Evolutionary conservation across 225 moss, liverwort and hornwort species (phyloP), one percentile per base, ranked within the genome.

Genomic region (Sphagnum tenellum): DNA sequence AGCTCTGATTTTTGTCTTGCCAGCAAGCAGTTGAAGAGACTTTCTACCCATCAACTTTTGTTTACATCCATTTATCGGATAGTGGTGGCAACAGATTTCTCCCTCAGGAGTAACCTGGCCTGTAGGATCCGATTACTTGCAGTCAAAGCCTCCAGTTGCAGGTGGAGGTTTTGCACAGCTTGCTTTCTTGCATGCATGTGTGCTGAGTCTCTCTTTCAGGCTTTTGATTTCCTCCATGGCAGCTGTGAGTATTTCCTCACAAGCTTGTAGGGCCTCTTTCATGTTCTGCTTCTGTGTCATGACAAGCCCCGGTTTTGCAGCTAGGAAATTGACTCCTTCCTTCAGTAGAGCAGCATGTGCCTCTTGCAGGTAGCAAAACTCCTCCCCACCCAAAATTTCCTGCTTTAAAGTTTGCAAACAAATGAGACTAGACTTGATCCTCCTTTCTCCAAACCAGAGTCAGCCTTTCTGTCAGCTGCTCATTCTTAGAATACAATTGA

Each of bases 51-150:
- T 29, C 29, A 29, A 29, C 29, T 29, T 29, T 29, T 29, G 29
- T 29, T 29, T 29, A 29, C 29, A 29, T 29, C 29, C 29, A 29
- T 29, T 0, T 29, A 29, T 0, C 29, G 29, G 29, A 29, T 29
- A 29, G 29, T 29, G 29, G 29, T 29, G 29, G 9, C 46, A 69
- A 65, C 65, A 78, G 75, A 57, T 74, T 63, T 65, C 76, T 76
- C 74, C n/a, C 78, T 51, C 81, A 59, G 69, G 76, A 9, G 78
- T 45, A 85, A 69, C 78, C 76, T 62, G 3, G 85, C 78, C 59
- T 71, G 81, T 47, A 85, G 67, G 81, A 85, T 85, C 69, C 76
- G 81, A 62, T 85, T 85, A 74, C 81, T 85, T 52, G 81, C 73
- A 59, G 66, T 78, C 47, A 78, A 63, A 48, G 85, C 75, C 65